Evolutionary conservation across 2,329 filamentous ascomycete genomes (phyloP).

Genomic region (Stagonosporopsis vannaccii): DNA sequence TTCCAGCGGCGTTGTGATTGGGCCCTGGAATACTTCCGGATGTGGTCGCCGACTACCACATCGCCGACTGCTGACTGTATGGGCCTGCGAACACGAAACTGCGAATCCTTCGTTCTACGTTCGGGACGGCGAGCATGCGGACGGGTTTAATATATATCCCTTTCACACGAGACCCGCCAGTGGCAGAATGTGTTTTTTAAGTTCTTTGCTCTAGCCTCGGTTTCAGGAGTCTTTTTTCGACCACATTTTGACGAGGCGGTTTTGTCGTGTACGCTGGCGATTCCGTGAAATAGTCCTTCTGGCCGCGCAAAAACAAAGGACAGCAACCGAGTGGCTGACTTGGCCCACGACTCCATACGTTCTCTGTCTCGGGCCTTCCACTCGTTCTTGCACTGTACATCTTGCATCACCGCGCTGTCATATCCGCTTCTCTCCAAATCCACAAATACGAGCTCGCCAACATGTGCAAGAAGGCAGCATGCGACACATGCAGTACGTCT

Average conservation of each 20-base stretch:
- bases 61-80: slow-evolving; percentile 22
- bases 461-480: slow-evolving; percentile 73
- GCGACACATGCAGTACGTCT: slow-evolving; percentile 67
- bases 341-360: background rate
- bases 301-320: slow-evolving; percentile 15
- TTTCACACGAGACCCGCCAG: background rate
- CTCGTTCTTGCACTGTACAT: background rate
- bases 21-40: slow-evolving; percentile 10
- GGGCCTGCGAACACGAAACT: slow-evolving; percentile 18
- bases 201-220: background rate
- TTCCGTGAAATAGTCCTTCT: slow-evolving; percentile 3
- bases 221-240: background rate
- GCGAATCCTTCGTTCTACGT: slow-evolving; percentile 11
- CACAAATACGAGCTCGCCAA: slow-evolving; percentile 11
- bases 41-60: slow-evolving; percentile 22
- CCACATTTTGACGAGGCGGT: background rate
- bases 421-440: background rate
- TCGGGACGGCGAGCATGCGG: slow-evolving; percentile 10
- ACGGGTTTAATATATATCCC: slow-evolving; percentile 10
- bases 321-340: slow-evolving; percentile 11
- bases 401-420: slow-evolving; percentile 1
- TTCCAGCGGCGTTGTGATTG: slow-evolving; percentile 8
- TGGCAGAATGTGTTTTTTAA: background rate
- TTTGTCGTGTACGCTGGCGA: background rate
- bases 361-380: background rate